Evolutionary conservation across 352 stramenopile genomes (phyloP).

Genomic region (Thalassiosira mediterranea): DNA sequence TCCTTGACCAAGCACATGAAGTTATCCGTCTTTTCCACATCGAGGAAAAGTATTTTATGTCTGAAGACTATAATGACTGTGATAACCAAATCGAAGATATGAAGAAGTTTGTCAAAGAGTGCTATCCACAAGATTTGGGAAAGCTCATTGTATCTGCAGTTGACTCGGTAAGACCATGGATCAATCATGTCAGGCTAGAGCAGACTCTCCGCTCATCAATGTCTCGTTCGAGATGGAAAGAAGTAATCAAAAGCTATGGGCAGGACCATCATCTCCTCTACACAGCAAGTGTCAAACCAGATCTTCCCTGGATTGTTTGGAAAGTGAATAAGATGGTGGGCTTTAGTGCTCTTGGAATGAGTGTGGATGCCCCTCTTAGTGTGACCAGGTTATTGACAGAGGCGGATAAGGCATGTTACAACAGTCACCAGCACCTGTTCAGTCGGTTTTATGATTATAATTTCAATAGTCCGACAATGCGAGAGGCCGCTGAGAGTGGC

Average conservation of each 20-base stretch:
- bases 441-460: background rate
- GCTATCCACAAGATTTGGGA: background rate
- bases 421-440: background rate
- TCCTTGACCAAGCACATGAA: slow-evolving; percentile 19
- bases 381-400: slow-evolving; percentile 8
- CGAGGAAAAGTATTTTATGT: background rate
- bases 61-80: background rate
- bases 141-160: background rate
- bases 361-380: background rate
- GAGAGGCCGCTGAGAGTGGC: background rate
- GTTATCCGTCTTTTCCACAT: slow-evolving; percentile 4
- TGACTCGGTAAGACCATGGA: background rate
- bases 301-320: slow-evolving; percentile 4
- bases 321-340: slow-evolving; percentile 9
- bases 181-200: background rate
- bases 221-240: slow-evolving; percentile 2
- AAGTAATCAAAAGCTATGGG: slow-evolving; percentile 18
- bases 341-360: slow-evolving; percentile 5
- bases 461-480: background rate
- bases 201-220: background rate
- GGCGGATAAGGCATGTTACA: slow-evolving; percentile 3
- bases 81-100: no score
- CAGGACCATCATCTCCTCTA: slow-evolving; percentile 7
- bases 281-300: slow-evolving; percentile 1
- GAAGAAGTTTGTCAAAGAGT: background rate